These are phyloP conservation scores for Suhomyces taliae DNA, from an alignment of 1,139 yeast genomes.

Conservation along the genomic window DNA sequence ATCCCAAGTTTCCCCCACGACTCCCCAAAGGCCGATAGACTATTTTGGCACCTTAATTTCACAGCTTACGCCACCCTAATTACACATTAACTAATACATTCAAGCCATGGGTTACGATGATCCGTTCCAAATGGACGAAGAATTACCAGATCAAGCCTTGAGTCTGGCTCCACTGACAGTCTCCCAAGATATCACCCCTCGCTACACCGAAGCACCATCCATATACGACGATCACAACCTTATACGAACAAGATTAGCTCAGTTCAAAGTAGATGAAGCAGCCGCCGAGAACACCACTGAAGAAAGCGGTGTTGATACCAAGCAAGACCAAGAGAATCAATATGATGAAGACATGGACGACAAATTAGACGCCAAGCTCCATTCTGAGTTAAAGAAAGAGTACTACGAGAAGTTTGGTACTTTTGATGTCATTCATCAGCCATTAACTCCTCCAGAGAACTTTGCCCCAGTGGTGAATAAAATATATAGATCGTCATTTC, in stretches of 20 bases:
- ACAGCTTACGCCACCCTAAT: too few relatives aligned
- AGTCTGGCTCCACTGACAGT: background rate
- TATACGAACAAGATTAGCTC: conserved; percentile 38
- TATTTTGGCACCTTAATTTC: too few relatives aligned
- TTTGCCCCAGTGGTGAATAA: conserved; percentile 80
- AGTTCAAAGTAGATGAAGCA: conserved; percentile 23
- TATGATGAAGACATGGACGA: conserved; percentile 50
- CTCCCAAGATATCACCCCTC: conserved; percentile 19
- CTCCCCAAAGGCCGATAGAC: too few relatives aligned
- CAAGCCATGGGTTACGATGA: conserved; percentile 35
- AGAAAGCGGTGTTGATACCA: conserved; percentile 14
- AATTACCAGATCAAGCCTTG: conserved; percentile 18
- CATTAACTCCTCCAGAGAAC: conserved; percentile 80
- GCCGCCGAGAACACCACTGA: conserved; percentile 27
- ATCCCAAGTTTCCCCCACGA: too few relatives aligned
- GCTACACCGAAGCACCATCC: conserved; percentile 15
- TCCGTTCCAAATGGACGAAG: conserved; percentile 53
- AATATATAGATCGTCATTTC: conserved; percentile 87
- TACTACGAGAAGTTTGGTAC: conserved; percentile 15
- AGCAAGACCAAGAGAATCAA: conserved; percentile 9
- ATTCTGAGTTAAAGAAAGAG: conserved; percentile 22
- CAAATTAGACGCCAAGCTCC: conserved; percentile 33
- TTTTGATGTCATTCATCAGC: conserved; percentile 10
- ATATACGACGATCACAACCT: conserved; percentile 23
- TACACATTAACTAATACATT: too few relatives aligned